Evolutionary conservation across 2,329 filamentous ascomycete species (phyloP).

Genomic region (Colletotrichum sp.): DNA sequence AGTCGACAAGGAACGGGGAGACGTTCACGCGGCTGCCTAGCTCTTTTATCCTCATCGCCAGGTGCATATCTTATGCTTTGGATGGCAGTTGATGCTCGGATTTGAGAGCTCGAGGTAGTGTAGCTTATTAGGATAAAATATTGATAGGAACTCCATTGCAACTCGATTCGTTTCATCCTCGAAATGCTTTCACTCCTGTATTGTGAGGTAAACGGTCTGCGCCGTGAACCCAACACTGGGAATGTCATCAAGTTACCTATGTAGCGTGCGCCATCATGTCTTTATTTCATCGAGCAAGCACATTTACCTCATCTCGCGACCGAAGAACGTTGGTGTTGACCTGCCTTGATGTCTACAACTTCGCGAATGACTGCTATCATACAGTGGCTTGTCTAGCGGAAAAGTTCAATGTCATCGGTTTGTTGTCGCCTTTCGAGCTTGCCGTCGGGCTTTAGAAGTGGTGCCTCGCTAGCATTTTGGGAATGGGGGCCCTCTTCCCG

Average conservation of each 20-base stretch:
- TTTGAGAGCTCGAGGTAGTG: accelerated
- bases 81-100: not conserved
- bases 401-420: accelerated
- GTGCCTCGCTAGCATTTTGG: accelerated
- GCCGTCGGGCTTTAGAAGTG: accelerated
- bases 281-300: not conserved
- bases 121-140: not conserved
- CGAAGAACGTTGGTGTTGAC: not conserved
- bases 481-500: accelerated
- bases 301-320: not conserved
- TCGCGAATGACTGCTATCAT: not conserved
- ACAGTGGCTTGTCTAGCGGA: not conserved
- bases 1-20: not conserved
- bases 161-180: accelerated
- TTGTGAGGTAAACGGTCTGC: not conserved
- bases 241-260: not conserved
- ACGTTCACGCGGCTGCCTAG: not conserved
- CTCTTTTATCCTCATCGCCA: not conserved
- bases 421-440: not conserved
- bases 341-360: accelerated
- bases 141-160: not conserved
- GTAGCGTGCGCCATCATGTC: accelerated
- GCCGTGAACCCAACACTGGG: accelerated
- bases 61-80: not conserved
- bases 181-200: accelerated